Conservation (phyloP, 768 basidiomycete species). For the Royoungia palumana region DNA sequence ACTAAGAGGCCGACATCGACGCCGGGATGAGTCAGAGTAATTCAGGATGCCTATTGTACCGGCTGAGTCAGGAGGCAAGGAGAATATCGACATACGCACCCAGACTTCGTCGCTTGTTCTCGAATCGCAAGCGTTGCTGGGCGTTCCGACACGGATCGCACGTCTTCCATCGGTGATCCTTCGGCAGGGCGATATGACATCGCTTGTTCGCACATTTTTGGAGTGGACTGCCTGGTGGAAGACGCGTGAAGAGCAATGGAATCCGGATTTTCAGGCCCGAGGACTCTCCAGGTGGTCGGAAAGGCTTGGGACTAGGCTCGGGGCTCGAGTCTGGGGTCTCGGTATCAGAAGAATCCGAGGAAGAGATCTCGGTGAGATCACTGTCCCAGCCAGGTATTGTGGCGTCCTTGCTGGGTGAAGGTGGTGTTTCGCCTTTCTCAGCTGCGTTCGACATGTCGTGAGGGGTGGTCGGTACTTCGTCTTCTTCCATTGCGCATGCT, state of each 20-base stretch:
- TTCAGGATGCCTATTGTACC: conserved; percentile 1
- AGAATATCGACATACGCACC: conserved; percentile 2
- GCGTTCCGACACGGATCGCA: conserved; percentile 42
- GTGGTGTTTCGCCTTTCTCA: neutral
- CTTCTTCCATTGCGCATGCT: neutral
- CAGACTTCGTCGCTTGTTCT: conserved; percentile 4
- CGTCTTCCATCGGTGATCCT: conserved; percentile 39
- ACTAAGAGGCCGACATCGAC: conserved; percentile 8
- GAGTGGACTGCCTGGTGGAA: conserved; percentile 2
- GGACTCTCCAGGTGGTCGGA: neutral
- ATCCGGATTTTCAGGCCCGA: conserved; percentile 19
- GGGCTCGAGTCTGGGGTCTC: conserved; percentile 1
- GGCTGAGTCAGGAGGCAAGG: conserved; percentile 8
- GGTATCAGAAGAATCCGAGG: conserved; percentile 5
- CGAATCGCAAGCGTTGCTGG: conserved; percentile 32
- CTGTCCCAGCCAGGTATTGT: conserved; percentile 21
- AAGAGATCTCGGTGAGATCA: conserved; percentile 21
- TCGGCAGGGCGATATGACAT: conserved; percentile 35
- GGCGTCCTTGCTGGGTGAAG: conserved; percentile 3
- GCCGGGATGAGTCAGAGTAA: neutral
- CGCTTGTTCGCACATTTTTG: conserved; percentile 33
- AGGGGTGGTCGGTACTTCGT: neutral
- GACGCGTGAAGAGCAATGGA: conserved; percentile 19
- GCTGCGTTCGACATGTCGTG: conserved; percentile 1
- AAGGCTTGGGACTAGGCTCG: neutral